phyloP scores from a whole-genome alignment of 2,329 filamentous ascomycete genomes.

The Biscogniauxia mediterranea region DNA sequence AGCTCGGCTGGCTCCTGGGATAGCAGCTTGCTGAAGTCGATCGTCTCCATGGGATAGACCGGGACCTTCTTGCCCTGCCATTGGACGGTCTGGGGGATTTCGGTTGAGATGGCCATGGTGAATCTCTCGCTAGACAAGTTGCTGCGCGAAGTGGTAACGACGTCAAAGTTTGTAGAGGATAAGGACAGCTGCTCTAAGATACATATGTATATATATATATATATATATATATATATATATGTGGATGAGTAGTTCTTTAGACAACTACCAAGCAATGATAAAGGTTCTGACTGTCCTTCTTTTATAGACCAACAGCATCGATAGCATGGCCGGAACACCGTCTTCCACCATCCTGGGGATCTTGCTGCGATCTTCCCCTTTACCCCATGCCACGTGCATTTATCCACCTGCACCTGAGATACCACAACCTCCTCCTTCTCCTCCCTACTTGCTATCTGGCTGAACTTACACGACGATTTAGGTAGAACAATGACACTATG shows the following conservation, averaged over 20 bases:
- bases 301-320: conserved; percentile 20
- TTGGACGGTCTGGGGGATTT: conserved; percentile 43
- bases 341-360: conserved; percentile 20
- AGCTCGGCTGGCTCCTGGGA: conserved; percentile 54
- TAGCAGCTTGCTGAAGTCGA: conserved; percentile 51
- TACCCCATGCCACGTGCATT: conserved; percentile 20
- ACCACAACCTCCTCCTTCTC: conserved; percentile 9
- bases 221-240: too few relatives aligned
- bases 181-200: not conserved
- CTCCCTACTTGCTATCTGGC: conserved; percentile 6
- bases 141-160: not conserved
- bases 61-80: conserved; percentile 50
- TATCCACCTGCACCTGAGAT: conserved; percentile 19
- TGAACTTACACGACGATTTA: conserved; percentile 12
- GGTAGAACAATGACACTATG: conserved; percentile 8
- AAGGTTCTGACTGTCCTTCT: conserved; percentile 6
- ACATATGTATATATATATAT: too few relatives aligned
- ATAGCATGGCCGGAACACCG: conserved; percentile 17
- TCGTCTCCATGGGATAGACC: conserved; percentile 51
- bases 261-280: conserved; percentile 1
- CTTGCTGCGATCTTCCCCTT: conserved; percentile 22
- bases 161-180: conserved; percentile 3
- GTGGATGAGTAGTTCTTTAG: not conserved
- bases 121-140: conserved; percentile 1
- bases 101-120: conserved; percentile 38